Evolutionary conservation across 129 eudicot species (phyloP).

Genomic region (Rutidosis leptorrhynchoides): DNA sequence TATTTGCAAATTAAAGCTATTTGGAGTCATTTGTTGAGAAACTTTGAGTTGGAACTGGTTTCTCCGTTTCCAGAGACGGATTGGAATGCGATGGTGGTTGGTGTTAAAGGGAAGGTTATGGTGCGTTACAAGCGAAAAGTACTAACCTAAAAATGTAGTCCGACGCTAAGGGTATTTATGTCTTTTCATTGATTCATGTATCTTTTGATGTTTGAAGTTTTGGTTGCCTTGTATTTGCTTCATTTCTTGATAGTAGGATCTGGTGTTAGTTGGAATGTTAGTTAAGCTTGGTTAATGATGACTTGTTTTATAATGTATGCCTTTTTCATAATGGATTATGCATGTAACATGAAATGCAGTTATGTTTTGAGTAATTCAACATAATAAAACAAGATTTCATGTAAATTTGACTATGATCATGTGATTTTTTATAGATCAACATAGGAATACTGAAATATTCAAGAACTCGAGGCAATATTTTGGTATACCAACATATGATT

Average conservation of each 20-base stretch:
- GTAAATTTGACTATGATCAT: background rate
- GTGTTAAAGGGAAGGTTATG: conserved; percentile 96
- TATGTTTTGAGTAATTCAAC: background rate
- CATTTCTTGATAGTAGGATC: background rate
- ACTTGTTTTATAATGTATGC: background rate
- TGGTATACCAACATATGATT: background rate
- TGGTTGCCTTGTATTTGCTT: conserved; percentile 7
- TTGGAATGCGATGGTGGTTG: conserved; percentile 99
- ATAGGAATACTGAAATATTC: background rate
- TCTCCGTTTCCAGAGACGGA: conserved; percentile 95
- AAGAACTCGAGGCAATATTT: background rate
- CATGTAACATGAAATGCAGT: background rate
- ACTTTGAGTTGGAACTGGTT: conserved; percentile 74
- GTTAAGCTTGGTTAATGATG: background rate
- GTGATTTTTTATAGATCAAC: background rate
- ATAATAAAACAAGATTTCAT: background rate
- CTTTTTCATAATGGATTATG: no score
- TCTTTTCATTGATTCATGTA: conserved; percentile 19
- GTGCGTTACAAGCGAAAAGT: conserved; percentile 75
- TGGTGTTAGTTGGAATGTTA: background rate
- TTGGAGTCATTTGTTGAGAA: conserved; percentile 91
- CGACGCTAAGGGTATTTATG: conserved; percentile 18
- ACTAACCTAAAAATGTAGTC: conserved; percentile 9
- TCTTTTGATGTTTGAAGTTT: conserved; percentile 15
- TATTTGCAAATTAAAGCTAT: conserved; percentile 88